Percentiles rank a stretch among this genome's conserved stretches.
Evolutionary conservation across 129 eudicot genomes (phyloP).

Genomic region (Helianthus tuberosus): DNA sequence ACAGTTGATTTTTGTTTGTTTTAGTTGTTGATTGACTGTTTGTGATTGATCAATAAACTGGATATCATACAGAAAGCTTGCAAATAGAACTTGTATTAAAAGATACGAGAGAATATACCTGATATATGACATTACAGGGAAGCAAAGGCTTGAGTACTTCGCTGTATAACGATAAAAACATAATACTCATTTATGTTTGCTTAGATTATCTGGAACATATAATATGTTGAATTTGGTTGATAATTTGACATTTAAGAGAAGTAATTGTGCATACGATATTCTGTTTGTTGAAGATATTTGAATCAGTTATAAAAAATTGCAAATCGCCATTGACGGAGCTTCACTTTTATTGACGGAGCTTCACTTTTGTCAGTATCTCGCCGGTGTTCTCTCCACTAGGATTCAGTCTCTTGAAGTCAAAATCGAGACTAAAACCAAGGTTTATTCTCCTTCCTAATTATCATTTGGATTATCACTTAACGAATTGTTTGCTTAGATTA

Average conservation of each 20-base stretch:
- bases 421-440: no score
- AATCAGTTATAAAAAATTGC: neutral
- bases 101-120: slow-evolving; percentile 45
- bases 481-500: no score
- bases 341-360: neutral
- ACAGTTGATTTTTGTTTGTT: no score
- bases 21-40: no score
- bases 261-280: neutral
- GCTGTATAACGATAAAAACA: slow-evolving; percentile 45
- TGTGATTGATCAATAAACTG: slow-evolving; percentile 20
- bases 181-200: neutral
- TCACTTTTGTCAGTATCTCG: no score
- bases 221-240: neutral
- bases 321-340: neutral
- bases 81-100: neutral
- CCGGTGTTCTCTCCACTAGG: no score
- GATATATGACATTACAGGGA: slow-evolving; percentile 72
- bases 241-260: neutral
- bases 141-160: slow-evolving; percentile 72
- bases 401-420: no score
- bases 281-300: neutral
- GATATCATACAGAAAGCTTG: slow-evolving; percentile 1
- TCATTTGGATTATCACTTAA: no score
- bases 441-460: no score
- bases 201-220: no score